Evolutionary conservation across 1,139 yeast genomes (phyloP).

Genomic region (Candida sp.): DNA sequence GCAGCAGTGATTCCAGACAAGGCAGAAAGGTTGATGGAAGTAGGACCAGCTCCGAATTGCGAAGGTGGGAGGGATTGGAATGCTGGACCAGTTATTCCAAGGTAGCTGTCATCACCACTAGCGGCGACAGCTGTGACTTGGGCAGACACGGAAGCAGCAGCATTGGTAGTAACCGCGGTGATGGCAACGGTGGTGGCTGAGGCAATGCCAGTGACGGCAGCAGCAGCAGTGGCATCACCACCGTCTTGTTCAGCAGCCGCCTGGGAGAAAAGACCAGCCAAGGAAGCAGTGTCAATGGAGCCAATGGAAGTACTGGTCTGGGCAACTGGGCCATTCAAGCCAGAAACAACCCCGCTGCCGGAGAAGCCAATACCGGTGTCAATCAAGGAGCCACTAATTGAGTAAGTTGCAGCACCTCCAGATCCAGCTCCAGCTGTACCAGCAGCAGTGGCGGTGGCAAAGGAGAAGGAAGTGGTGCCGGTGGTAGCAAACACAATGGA

Average conservation of each 20-base stretch:
- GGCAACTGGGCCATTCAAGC: not conserved
- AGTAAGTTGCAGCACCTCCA: not conserved
- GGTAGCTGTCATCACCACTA: conserved; percentile 5
- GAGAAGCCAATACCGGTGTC: not conserved
- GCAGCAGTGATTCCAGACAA: conserved; percentile 14
- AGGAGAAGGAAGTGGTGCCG: not conserved
- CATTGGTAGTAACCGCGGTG: conserved; percentile 4
- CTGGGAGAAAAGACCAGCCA: conserved; percentile 8
- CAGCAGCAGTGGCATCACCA: not conserved
- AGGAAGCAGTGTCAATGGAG: conserved; percentile 8
- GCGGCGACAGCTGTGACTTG: not conserved
- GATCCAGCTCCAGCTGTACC: not conserved
- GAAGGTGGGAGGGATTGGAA: conserved; percentile 14
- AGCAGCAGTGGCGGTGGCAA: conserved; percentile 5
- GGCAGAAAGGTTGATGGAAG: conserved; percentile 13
- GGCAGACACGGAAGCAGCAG: conserved; percentile 1
- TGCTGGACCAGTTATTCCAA: conserved; percentile 14
- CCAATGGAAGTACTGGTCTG: not conserved
- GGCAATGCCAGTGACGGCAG: not conserved
- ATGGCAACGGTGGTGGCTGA: not conserved
- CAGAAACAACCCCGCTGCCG: not conserved
- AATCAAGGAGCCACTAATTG: not conserved
- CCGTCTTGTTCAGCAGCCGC: conserved; percentile 5
- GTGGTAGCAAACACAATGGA: conserved; percentile 7
- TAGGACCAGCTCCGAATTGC: conserved; percentile 12